These are phyloP conservation scores for Fusarium sp. DNA, from an alignment of 2,329 filamentous ascomycete species.

Conservation along the genomic window DNA sequence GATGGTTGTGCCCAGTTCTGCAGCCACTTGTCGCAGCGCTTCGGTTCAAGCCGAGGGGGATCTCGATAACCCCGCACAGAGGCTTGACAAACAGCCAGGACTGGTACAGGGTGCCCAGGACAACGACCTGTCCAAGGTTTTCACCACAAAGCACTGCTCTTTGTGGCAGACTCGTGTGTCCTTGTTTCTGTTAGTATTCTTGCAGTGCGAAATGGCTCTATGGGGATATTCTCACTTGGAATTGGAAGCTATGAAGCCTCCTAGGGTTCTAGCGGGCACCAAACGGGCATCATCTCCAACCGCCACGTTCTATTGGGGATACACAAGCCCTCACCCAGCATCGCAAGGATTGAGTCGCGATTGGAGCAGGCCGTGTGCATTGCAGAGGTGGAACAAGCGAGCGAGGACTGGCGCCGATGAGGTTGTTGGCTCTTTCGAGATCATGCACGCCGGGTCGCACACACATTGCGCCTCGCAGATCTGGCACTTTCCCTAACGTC, in stretches of 20 bases:
- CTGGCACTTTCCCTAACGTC: constrained; percentile 39
- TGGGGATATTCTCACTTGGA: neutral
- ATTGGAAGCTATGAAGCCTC: constrained; percentile 1
- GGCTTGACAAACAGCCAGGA: constrained; percentile 24
- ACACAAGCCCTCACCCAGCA: neutral
- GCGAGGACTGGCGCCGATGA: constrained; percentile 41
- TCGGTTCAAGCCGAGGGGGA: constrained; percentile 33
- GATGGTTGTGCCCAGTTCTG: constrained; percentile 15
- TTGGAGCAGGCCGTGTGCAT: constrained; percentile 26
- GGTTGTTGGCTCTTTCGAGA: constrained; percentile 42
- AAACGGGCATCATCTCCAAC: constrained; percentile 1
- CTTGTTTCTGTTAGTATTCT: neutral
- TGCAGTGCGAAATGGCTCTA: neutral
- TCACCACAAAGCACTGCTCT: neutral
- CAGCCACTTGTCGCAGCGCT: constrained; percentile 24
- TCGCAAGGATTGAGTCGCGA: constrained; percentile 11
- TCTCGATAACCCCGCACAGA: constrained; percentile 14
- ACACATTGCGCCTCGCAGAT: constrained; percentile 42
- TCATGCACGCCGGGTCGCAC: constrained; percentile 46
- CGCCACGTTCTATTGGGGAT: constrained; percentile 13
- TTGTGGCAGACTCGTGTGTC: neutral
- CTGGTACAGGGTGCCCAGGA: neutral
- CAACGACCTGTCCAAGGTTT: neutral
- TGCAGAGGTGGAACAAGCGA: constrained; percentile 40
- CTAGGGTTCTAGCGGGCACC: neutral